Conservation (phyloP, 2,329 filamentous ascomycete species). For the Colletotrichum sp. region DNA sequence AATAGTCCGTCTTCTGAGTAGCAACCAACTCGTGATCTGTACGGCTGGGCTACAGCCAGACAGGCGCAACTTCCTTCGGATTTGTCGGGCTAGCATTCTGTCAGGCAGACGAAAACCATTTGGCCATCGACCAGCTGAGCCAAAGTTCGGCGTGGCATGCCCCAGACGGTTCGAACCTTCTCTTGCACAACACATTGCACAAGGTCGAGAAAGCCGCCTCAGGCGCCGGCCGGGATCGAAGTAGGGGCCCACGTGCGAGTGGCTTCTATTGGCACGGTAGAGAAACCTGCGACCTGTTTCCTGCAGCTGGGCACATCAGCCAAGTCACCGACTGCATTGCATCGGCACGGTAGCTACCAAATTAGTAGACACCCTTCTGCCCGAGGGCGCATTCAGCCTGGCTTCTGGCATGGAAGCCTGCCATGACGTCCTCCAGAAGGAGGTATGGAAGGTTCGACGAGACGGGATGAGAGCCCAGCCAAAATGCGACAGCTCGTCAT, state of each 20-base stretch:
- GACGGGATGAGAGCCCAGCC: slow-evolving; percentile 2
- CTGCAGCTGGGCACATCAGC: not conserved
- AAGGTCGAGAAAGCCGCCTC: slow-evolving; percentile 1
- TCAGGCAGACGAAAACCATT: not conserved
- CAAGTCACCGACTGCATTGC: not conserved
- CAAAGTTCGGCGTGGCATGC: not conserved
- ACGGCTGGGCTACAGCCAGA: not conserved
- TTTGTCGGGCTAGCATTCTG: not conserved
- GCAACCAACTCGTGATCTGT: not conserved
- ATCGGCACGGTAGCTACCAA: not conserved
- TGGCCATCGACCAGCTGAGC: not conserved
- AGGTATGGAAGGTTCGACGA: not conserved
- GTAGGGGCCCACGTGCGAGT: not conserved
- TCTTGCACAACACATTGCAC: not conserved
- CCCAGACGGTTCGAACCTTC: not conserved
- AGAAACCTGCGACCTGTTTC: not conserved
- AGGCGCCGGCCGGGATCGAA: not conserved
- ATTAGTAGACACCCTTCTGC: not conserved
- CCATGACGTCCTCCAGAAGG: not conserved
- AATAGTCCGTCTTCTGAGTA: not conserved
- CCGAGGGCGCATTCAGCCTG: not conserved
- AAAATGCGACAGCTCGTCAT: not conserved
- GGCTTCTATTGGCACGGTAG: not conserved
- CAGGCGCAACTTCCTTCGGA: not conserved
- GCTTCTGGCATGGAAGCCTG: not conserved